These are phyloP conservation scores for Claviceps sp. DNA, from an alignment of 2,329 filamentous ascomycete genomes.

Conservation along the genomic window DNA sequence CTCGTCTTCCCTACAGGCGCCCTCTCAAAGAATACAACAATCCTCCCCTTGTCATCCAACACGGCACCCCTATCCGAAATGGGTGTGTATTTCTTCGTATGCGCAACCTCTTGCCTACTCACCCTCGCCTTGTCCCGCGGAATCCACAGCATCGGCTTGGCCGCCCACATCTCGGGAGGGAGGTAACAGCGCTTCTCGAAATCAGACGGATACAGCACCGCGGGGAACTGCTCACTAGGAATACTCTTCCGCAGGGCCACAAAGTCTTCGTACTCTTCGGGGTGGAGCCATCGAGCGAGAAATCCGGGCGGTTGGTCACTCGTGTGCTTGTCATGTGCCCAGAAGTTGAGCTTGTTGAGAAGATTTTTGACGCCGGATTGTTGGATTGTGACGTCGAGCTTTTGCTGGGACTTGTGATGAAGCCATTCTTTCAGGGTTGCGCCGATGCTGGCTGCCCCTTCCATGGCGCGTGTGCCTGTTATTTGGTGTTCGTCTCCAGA, in stretches of 20 bases:
- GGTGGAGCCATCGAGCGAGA: slow-evolving; percentile 58
- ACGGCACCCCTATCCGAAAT: slow-evolving; percentile 51
- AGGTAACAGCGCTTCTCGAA: slow-evolving; percentile 45
- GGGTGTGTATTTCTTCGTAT: slow-evolving; percentile 56
- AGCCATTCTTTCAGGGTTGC: slow-evolving; percentile 20
- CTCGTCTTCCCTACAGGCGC: slow-evolving; percentile 23
- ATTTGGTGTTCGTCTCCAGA: slow-evolving; percentile 14
- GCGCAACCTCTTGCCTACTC: slow-evolving; percentile 61
- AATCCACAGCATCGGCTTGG: slow-evolving; percentile 66
- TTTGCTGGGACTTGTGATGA: slow-evolving; percentile 24
- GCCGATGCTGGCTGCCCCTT: slow-evolving; percentile 23
- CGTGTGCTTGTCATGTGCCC: slow-evolving; percentile 13
- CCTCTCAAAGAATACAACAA: slow-evolving; percentile 23
- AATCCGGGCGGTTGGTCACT: slow-evolving; percentile 30
- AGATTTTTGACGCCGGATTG: slow-evolving; percentile 16
- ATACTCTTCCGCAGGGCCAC: slow-evolving; percentile 55
- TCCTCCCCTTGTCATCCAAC: slow-evolving; percentile 20
- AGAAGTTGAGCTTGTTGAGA: slow-evolving; percentile 15
- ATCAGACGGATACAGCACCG: slow-evolving; percentile 34
- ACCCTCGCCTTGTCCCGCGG: slow-evolving; percentile 63
- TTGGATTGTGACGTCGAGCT: slow-evolving; percentile 13
- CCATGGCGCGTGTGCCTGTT: slow-evolving; percentile 20
- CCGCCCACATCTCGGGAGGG: slow-evolving; percentile 48
- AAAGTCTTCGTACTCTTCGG: slow-evolving; percentile 66
- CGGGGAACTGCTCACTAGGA: slow-evolving; percentile 35